Evolutionary conservation across 805 yeast genomes (phyloP).

Genomic region (Suhomyces xylopsoci): DNA sequence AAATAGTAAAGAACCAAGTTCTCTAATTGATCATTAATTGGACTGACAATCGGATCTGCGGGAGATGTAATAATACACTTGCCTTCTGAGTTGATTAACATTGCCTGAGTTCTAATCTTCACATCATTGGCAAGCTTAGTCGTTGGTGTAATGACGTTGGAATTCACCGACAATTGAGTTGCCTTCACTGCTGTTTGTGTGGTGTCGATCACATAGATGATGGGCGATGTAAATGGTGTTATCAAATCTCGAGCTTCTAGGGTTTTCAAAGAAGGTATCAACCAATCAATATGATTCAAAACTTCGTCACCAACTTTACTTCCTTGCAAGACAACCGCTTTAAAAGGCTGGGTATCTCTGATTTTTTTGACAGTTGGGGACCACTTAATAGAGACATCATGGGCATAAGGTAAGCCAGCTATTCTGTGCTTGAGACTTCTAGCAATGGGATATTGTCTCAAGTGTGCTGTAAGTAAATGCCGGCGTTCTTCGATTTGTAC

Average conservation of each 20-base stretch:
- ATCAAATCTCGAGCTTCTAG: slow-evolving; percentile 41
- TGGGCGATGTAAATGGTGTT: neutral
- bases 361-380: neutral
- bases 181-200: neutral
- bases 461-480: slow-evolving; percentile 1
- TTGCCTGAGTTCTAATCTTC: slow-evolving; percentile 48
- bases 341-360: slow-evolving; percentile 26
- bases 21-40: slow-evolving; percentile 56
- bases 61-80: slow-evolving; percentile 61
- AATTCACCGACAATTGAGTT: neutral
- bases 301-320: slow-evolving; percentile 48
- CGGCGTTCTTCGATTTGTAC: neutral
- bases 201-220: neutral
- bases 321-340: slow-evolving; percentile 51
- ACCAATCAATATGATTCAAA: slow-evolving; percentile 55
- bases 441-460: slow-evolving; percentile 7
- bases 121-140: slow-evolving; percentile 45
- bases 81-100: slow-evolving; percentile 31
- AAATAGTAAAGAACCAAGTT: slow-evolving; percentile 41
- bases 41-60: slow-evolving; percentile 59
- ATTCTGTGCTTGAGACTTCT: neutral
- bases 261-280: slow-evolving; percentile 58
- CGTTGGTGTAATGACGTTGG: slow-evolving; percentile 42
- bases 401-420: neutral
- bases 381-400: neutral